Evolutionary conservation across 371 early-diverging fungal genomes (phyloP).

Genomic region (Globomyces sp.): DNA sequence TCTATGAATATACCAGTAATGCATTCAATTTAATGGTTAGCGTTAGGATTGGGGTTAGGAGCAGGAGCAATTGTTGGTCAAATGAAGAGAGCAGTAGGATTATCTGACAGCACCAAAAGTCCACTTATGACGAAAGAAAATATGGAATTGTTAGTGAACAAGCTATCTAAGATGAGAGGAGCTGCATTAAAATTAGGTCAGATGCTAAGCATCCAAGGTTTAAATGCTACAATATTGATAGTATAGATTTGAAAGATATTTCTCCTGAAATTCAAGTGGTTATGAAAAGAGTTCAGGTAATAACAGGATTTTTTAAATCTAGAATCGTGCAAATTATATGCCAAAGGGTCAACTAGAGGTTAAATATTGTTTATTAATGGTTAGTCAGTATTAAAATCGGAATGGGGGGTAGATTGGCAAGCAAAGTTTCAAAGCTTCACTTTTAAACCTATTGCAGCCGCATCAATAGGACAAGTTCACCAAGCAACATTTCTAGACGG

Average conservation of each 20-base stretch:
- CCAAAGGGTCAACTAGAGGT: constrained; percentile 79
- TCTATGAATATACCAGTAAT: constrained; percentile 39
- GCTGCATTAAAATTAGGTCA: constrained; percentile 97
- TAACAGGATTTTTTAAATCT: too few species aligned
- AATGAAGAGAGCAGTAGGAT: constrained; percentile 2
- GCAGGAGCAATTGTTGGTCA: constrained; percentile 2
- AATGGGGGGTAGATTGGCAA: constrained; percentile 80
- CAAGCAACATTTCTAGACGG: constrained; percentile 53
- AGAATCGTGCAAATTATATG: constrained; percentile 93
- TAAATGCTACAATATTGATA: constrained; percentile 25
- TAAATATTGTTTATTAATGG: background rate
- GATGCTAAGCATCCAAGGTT: constrained; percentile 93
- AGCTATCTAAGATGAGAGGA: constrained; percentile 92
- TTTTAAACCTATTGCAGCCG: constrained; percentile 46
- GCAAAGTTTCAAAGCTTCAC: constrained; percentile 48
- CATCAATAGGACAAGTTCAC: constrained; percentile 97
- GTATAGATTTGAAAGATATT: constrained; percentile 42
- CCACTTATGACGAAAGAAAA: constrained; percentile 45
- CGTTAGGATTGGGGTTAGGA: constrained; percentile 8
- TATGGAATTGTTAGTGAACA: constrained; percentile 81
- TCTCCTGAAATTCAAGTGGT: constrained; percentile 82
- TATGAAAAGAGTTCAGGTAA: constrained; percentile 72
- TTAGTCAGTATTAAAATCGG: constrained; percentile 64
- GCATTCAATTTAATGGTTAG: too few species aligned
- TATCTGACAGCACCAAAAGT: background rate